Percentiles rank a stretch among this genome's conserved stretches.
phyloP scores from a whole-genome alignment of 1,284 basidiomycete species.

The Rhodotorula sp. region DNA sequence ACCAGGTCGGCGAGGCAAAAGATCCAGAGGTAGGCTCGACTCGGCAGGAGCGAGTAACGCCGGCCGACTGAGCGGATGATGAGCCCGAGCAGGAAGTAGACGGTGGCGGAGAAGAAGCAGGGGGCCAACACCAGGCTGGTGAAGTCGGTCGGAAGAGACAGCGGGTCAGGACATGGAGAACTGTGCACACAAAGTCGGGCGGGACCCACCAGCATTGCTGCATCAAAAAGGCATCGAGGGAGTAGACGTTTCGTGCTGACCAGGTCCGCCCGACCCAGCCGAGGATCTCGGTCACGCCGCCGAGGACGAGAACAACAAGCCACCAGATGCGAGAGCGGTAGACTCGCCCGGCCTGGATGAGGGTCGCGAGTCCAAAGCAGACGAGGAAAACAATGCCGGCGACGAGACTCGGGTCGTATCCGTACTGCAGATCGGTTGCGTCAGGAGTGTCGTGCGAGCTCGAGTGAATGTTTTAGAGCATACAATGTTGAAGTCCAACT shows the following conservation, averaged over 20 bases:
- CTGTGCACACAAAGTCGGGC: too few relatives aligned
- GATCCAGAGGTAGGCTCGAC: conserved; percentile 17
- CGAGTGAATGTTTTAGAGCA: too few relatives aligned
- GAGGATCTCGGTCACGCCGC: conserved; percentile 15
- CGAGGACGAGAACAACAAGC: conserved; percentile 26
- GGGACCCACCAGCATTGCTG: conserved; percentile 3
- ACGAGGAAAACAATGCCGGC: conserved; percentile 33
- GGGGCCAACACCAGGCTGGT: conserved; percentile 31
- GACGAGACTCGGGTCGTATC: conserved; percentile 17
- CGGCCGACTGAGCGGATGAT: conserved; percentile 26
- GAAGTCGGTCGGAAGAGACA: too few relatives aligned
- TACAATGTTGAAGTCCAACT: conserved; percentile 26
- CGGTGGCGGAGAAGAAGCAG: conserved; percentile 32
- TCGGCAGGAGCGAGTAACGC: conserved; percentile 16
- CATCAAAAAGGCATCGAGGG: conserved; percentile 2
- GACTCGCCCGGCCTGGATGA: conserved; percentile 16
- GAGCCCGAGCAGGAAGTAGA: conserved; percentile 29
- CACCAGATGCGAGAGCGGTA: conserved; percentile 29
- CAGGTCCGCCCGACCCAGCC: conserved; percentile 31
- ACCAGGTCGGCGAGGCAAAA: conserved; percentile 33
- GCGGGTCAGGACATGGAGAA: too few relatives aligned
- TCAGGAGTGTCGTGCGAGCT: neutral
- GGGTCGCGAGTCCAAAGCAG: conserved; percentile 25
- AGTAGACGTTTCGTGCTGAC: conserved; percentile 20
- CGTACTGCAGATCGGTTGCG: neutral